phyloP scores from a whole-genome alignment of 192 early-diverging fungal species.

The Linnemannia exigua region DNA sequence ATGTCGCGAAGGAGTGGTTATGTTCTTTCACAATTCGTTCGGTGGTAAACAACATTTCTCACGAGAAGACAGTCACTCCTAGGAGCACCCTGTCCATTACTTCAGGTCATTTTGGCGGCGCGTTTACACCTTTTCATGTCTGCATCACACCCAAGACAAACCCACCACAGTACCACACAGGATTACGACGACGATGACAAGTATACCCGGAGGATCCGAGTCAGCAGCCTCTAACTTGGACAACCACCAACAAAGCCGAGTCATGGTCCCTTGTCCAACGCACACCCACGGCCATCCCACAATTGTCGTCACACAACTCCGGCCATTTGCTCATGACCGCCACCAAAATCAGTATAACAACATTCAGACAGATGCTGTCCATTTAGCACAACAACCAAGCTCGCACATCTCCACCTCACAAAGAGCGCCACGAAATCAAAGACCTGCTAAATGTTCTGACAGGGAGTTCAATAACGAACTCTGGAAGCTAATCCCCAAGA shows the following conservation, averaged over 20 bases:
- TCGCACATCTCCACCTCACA: background rate
- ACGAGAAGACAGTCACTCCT: background rate
- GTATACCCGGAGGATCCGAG: conserved; percentile 2
- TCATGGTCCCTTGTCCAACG: conserved; percentile 25
- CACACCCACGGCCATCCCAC: conserved; percentile 24
- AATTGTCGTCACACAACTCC: conserved; percentile 19
- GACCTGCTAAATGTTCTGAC: background rate
- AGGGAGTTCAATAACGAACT: conserved; percentile 17
- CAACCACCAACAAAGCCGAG: background rate
- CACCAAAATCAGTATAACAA: conserved; percentile 13
- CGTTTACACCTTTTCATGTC: background rate
- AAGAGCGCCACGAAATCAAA: background rate
- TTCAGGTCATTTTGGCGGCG: background rate
- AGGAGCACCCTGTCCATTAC: too few relatives aligned
- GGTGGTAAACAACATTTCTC: background rate
- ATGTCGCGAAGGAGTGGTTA: background rate
- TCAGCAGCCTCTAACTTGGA: background rate
- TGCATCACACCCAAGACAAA: background rate
- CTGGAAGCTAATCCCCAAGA: conserved; percentile 19
- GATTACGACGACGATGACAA: conserved; percentile 7
- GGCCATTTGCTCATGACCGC: conserved; percentile 2
- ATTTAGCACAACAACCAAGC: background rate
- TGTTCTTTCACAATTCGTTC: background rate
- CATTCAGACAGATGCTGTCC: background rate
- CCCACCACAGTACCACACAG: background rate